Base-by-base conservation (phyloP, 2,329 filamentous ascomycete species). In the Fusarium scirpi region DNA sequence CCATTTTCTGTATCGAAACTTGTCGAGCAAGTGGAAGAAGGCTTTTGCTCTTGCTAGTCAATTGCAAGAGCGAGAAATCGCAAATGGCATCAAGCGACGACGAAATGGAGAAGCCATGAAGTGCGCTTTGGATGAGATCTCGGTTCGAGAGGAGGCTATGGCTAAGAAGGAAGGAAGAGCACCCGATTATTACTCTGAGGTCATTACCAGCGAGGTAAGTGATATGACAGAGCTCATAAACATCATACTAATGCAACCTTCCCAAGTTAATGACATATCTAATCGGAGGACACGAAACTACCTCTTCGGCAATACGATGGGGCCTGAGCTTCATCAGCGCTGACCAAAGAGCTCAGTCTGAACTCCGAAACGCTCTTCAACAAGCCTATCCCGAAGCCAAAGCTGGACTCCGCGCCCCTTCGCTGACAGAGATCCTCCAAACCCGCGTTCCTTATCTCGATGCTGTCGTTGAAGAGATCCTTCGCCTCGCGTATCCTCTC, bases 201-300 rank as follows among this genome's bases (percentile, higher is more conserved):
- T 60, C 0, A 70, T 70, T 1, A 70, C 47, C 2, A 63, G 67
- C 10, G 67, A 70, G 16, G 67, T 70, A 1, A 52, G 55, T 44
- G 5, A 11, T 1, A 10, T 7, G 10, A 2, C 34, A 38, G 18
- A n/a, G 18, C 11, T 3, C 18, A 7, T n/a, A 12, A 38, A n/a
- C 3, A 38, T 11, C 6, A 38, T 38, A 11, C 34, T 38, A 38
- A 38, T n/a, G 18, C 6, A 6, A n/a, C 1, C 3, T 3, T 20
- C 5, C 22, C 0, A 10, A 69, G 67, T 29, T 70, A 3, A 70
- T 70, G 62, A 32, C 57, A 3, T 70, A 70, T 8, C 13, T 70
- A 0, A 58, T 70, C 2, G 67, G 62, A 4, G 67, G 67, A 4
- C 67, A 70, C 16, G 67, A 70, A 54, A 70, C 67, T 6, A 70